Conservation (phyloP, 2,329 filamentous ascomycete genomes). For the Ilyonectria mors-panacis region DNA sequence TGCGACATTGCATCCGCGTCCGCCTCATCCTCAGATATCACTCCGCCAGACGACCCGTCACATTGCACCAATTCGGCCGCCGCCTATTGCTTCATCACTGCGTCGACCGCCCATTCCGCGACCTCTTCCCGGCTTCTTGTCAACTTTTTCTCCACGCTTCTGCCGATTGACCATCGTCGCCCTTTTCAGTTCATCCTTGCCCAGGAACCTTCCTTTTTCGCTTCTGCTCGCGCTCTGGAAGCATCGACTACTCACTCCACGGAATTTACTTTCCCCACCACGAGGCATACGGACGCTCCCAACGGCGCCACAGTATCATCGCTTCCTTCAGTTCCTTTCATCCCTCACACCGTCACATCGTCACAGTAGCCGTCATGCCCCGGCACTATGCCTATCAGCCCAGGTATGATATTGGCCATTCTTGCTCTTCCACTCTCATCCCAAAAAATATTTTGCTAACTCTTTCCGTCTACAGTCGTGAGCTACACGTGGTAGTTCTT, state of each 20-base stretch:
- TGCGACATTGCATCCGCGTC: conserved; percentile 1
- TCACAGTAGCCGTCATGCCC: conserved; percentile 24
- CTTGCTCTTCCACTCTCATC: conserved; percentile 1
- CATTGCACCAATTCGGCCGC: background rate
- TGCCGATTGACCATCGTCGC: conserved; percentile 5
- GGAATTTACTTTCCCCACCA: conserved; percentile 31
- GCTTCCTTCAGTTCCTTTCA: conserved; percentile 20
- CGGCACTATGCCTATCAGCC: conserved; percentile 48
- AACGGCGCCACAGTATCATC: background rate
- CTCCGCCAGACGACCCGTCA: background rate
- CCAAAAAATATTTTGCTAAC: conserved; percentile 36
- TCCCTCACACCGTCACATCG: conserved; percentile 16
- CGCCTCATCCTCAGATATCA: background rate
- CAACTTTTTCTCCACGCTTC: conserved; percentile 16
- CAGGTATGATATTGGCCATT: conserved; percentile 37
- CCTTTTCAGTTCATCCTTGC: background rate
- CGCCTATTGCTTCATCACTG: background rate
- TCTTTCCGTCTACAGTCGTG: conserved; percentile 66
- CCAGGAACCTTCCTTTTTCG: conserved; percentile 11
- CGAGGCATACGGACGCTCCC: conserved; percentile 26
- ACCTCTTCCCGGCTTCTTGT: background rate
- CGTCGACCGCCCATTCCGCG: background rate
- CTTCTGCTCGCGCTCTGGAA: conserved; percentile 4
- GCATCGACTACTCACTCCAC: background rate
- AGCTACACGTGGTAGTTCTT: conserved; percentile 87